phyloP scores from a whole-genome alignment of 2,329 filamentous ascomycete species.

The Acrocalymma vagum region DNA sequence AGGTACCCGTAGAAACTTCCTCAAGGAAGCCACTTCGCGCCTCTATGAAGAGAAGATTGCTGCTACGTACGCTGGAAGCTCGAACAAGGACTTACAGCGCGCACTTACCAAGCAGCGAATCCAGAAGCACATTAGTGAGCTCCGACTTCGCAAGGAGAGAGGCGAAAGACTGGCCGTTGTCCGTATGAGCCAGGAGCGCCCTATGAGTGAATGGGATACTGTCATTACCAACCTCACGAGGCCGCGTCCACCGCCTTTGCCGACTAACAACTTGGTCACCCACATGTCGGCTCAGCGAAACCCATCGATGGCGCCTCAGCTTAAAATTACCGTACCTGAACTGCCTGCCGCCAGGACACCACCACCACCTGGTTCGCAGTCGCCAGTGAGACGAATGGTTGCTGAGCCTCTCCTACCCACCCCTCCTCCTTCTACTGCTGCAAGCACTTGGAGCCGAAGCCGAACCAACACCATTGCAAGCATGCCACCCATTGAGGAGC shows the following conservation, averaged over 20 bases:
- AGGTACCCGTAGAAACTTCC: conserved; percentile 63
- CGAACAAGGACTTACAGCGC: conserved; percentile 45
- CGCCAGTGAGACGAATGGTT: conserved; percentile 28
- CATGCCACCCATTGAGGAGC: conserved; percentile 42
- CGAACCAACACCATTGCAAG: conserved; percentile 34
- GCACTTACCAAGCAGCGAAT: conserved; percentile 54
- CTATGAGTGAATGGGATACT: conserved; percentile 49
- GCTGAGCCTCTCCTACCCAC: conserved; percentile 41
- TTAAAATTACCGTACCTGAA: conserved; percentile 27
- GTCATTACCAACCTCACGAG: conserved; percentile 41
- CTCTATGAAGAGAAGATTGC: conserved; percentile 64
- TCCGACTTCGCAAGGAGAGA: conserved; percentile 47
- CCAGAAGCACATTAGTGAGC: conserved; percentile 53
- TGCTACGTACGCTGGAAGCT: conserved; percentile 41
- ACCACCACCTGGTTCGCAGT: conserved; percentile 20
- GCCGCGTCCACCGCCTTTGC: conserved; percentile 22
- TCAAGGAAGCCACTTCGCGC: conserved; percentile 67
- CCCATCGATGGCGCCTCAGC: conserved; percentile 26
- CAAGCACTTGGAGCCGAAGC: conserved; percentile 30
- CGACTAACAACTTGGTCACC: conserved; percentile 35
- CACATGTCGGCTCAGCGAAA: conserved; percentile 37
- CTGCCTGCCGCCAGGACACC: conserved; percentile 24
- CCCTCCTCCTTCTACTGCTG: conserved; percentile 37
- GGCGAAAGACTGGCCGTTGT: conserved; percentile 44
- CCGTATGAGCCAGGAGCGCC: conserved; percentile 51